Evolutionary conservation across 2,329 filamentous ascomycete genomes (phyloP).

Genomic region (Fusarium aywerte): DNA sequence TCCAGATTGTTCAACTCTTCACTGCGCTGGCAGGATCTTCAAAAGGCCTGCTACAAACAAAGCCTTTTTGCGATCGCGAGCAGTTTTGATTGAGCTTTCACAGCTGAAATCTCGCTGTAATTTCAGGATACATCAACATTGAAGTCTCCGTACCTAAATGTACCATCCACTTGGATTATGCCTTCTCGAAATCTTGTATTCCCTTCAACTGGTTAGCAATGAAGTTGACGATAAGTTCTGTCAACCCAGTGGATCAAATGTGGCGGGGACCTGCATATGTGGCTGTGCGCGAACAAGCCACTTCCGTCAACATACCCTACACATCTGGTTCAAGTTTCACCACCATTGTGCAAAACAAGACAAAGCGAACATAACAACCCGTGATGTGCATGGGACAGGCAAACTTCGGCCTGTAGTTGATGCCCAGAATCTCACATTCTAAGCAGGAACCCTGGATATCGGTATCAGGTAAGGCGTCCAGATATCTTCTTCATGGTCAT

Average conservation of each 20-base stretch:
- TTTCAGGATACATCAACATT: conserved; percentile 7
- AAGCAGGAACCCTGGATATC: not conserved
- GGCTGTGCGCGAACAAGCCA: conserved; percentile 33
- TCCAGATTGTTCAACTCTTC: conserved; percentile 20
- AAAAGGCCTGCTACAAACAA: conserved; percentile 42
- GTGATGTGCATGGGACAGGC: not conserved
- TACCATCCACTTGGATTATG: conserved; percentile 30
- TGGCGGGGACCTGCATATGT: conserved; percentile 34
- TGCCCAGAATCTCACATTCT: not conserved
- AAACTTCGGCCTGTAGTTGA: not conserved
- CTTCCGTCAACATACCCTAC: conserved; percentile 8
- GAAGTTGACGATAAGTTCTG: conserved; percentile 46
- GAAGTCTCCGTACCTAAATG: not conserved
- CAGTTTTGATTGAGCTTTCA: conserved; percentile 28
- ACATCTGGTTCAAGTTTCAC: not conserved
- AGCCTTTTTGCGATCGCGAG: conserved; percentile 39
- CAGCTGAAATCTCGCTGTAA: conserved; percentile 3
- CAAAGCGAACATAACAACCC: not conserved
- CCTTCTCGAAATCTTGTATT: conserved; percentile 25
- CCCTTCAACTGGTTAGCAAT: conserved; percentile 19
- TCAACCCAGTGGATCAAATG: conserved; percentile 37
- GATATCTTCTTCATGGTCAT: not conserved
- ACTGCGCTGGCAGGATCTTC: conserved; percentile 39
- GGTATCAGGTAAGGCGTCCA: not conserved
- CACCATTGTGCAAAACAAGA: not conserved